A percentile compares a stretch with the other conserved stretches of the same genome.
Evolutionary conservation across 176 grass and related monocot species (phyloP).

Genomic region (Cenchrus purpureus): DNA sequence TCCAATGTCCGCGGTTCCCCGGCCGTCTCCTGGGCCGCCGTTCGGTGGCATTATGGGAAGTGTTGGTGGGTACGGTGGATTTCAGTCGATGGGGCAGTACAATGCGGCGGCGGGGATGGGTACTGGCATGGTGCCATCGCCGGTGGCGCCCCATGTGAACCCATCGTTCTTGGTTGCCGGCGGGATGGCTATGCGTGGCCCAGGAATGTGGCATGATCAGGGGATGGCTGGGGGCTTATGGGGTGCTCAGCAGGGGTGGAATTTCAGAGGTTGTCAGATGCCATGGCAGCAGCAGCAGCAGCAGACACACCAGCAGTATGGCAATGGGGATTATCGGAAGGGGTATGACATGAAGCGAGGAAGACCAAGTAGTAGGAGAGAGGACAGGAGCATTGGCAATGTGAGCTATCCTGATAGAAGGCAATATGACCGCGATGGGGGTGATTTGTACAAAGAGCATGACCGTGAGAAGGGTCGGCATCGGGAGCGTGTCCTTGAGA

Average conservation of each 20-base stretch:
- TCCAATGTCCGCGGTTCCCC: not conserved
- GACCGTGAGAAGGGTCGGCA: constrained; percentile 4
- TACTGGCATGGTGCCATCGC: constrained; percentile 26
- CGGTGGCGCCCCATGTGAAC: constrained; percentile 53
- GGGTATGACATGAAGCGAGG: not conserved
- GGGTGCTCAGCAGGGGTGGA: constrained; percentile 53
- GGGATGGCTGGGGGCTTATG: constrained; percentile 51
- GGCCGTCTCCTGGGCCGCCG: not conserved
- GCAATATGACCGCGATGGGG: constrained; percentile 18
- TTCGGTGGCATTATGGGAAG: constrained; percentile 19
- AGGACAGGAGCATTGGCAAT: constrained; percentile 40
- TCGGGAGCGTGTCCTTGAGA: not conserved
- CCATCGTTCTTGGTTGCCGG: constrained; percentile 48
- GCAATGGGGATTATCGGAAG: constrained; percentile 7
- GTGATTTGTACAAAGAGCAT: constrained; percentile 4
- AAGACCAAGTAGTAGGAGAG: constrained; percentile 27
- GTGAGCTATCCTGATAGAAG: constrained; percentile 19
- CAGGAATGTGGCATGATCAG: constrained; percentile 47
- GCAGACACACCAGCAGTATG: constrained; percentile 18
- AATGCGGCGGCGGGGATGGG: not conserved
- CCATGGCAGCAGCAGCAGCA: constrained; percentile 42
- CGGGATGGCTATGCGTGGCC: constrained; percentile 46
- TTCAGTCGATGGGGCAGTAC: constrained; percentile 27
- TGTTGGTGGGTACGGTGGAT: constrained; percentile 23
- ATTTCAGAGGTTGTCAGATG: constrained; percentile 52